These are phyloP conservation scores for Cercophora sp. DNA, from an alignment of 495 filamentous ascomycete genomes.

Conservation along the genomic window DNA sequence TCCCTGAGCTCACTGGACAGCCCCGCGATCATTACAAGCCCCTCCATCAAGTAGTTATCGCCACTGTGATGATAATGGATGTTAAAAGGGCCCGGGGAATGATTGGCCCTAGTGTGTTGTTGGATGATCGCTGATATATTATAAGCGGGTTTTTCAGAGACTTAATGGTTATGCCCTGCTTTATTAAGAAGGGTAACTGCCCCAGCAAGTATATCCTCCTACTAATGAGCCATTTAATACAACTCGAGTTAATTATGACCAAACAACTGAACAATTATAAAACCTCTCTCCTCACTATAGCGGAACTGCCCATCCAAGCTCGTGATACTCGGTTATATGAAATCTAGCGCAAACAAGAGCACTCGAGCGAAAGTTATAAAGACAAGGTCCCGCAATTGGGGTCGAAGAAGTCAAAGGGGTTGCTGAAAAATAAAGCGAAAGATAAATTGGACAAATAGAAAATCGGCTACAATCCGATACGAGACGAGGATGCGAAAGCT, in stretches of 20 bases:
- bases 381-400: not conserved
- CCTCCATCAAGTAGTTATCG: not conserved
- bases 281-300: not conserved
- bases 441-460: no score
- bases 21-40: conserved; percentile 3
- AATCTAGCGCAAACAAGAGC: conserved; percentile 1
- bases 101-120: not conserved
- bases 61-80: not conserved
- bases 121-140: not conserved
- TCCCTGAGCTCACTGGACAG: not conserved
- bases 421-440: not conserved
- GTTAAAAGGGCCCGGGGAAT: not conserved
- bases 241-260: not conserved
- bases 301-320: not conserved
- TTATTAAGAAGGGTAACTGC: not conserved
- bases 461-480: not conserved
- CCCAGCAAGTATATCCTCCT: not conserved
- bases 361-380: not conserved
- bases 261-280: not conserved
- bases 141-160: not conserved
- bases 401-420: conserved; percentile 2
- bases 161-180: conserved; percentile 1
- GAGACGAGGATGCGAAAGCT: not conserved
- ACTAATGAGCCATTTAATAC: not conserved
- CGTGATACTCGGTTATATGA: not conserved